Base-by-base conservation (phyloP, 2,329 filamentous ascomycete species). In the Cladosporium sp. region DNA sequence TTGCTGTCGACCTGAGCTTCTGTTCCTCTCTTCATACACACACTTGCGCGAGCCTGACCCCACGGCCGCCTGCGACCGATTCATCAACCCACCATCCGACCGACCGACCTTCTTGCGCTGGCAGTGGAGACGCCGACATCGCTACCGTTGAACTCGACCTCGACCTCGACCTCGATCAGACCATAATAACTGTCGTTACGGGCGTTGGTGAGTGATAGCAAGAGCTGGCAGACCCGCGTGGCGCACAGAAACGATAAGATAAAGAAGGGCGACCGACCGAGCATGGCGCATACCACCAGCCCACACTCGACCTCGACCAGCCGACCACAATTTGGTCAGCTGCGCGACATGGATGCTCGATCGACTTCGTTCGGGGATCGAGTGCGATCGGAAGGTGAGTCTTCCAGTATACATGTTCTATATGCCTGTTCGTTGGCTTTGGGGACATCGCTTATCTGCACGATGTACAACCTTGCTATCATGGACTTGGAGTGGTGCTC, bases 311-410 rank as follows among this genome's bases (percentile, higher is more conserved):
- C 56, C n/a, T 46, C 56, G 37, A 59, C 35, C 50, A 59, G 60
- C 37, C 56, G 59, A 46, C 66, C 44, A 29, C 69, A 63, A 44
- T 68, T 61, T 29, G 70, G 69, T 72, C 71, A 72, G 60, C 68
- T 69, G 70, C 68, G 67, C 56, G 67, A 66, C 64, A 69, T 73
- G 68, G 70, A 71, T 64, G 72, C 71, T 66, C 68, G 71, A 60
- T 72, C 73, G 8, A 67, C 70, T 49, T 74, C 72, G 67, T 73
- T 73, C 68, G 71, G 71, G 65, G 64, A 67, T 64, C 72, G 73
- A 67, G 69, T 70, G 66, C 70, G 71, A 55, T 67, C 71, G 64
- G 71, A 74, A 66, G 70, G 72, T 73, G 67, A 73, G 72, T 73
- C 58, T 65, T 53, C 55, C 23, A 18, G 31, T 57, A 26, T 57